Percentiles rank a stretch among this genome's conserved stretches.
Evolutionary conservation across 1,284 basidiomycete genomes (phyloP).

Genomic region (Microbotryum lychnidis-dioicae): DNA sequence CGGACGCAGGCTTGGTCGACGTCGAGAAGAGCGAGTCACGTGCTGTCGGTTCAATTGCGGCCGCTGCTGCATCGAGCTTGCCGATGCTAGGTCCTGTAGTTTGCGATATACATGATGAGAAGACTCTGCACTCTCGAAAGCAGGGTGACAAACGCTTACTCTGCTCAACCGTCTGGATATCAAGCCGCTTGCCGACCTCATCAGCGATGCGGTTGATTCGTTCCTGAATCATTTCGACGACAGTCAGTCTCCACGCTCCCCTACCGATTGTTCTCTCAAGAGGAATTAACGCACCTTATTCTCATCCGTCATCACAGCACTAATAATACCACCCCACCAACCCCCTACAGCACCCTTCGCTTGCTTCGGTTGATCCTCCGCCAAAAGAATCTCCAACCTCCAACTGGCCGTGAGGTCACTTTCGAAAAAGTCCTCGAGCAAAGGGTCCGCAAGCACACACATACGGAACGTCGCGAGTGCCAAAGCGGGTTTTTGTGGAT

Average conservation of each 20-base stretch:
- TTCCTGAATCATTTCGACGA: conserved; percentile 8
- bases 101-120: too few species aligned
- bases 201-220: conserved; percentile 57
- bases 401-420: conserved; percentile 79
- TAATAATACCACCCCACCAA: conserved; percentile 53
- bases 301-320: conserved; percentile 74
- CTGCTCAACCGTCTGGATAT: conserved; percentile 46
- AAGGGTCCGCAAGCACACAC: conserved; percentile 90
- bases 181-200: conserved; percentile 84
- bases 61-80: conserved; percentile 55
- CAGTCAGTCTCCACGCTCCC: conserved; percentile 9
- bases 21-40: conserved; percentile 67
- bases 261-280: too few species aligned
- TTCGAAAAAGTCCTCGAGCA: conserved; percentile 90
- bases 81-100: conserved; percentile 65
- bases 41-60: conserved; percentile 71
- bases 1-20: conserved; percentile 12
- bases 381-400: conserved; percentile 60
- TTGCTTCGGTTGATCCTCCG: conserved; percentile 46
- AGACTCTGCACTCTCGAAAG: background rate
- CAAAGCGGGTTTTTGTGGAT: conserved; percentile 35
- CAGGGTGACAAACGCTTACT: conserved; percentile 3
- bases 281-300: conserved; percentile 68
- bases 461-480: conserved; percentile 71
- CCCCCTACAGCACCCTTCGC: conserved; percentile 49